These are phyloP conservation scores for Aspergillus sp. DNA, from an alignment of 2,329 filamentous ascomycete genomes.

Conservation along the genomic window DNA sequence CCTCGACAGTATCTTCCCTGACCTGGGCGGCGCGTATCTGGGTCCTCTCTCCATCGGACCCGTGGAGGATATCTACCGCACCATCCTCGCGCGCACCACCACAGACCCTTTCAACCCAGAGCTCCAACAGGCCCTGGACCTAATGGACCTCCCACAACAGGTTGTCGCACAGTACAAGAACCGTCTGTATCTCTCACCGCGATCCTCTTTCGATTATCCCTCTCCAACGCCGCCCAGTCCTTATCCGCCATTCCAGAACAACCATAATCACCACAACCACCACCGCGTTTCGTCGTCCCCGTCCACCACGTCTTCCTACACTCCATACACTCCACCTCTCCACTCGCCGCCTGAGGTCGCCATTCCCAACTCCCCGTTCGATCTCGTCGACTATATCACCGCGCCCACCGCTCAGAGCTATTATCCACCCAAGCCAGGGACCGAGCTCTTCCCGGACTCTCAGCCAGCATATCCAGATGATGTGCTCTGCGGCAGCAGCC, in stretches of 20 bases:
- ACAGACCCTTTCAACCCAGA: constrained; percentile 50
- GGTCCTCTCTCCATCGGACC: constrained; percentile 70
- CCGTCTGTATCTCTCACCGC: constrained; percentile 56
- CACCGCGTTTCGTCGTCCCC: constrained; percentile 29
- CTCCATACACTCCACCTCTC: constrained; percentile 35
- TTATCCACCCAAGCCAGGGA: constrained; percentile 28
- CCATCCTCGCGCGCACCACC: constrained; percentile 61
- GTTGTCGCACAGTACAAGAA: constrained; percentile 60
- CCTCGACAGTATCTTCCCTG: constrained; percentile 84
- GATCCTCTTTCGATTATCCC: constrained; percentile 30
- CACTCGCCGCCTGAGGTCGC: constrained; percentile 33
- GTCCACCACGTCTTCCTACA: constrained; percentile 30
- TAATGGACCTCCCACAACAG: constrained; percentile 67
- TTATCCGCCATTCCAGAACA: constrained; percentile 13
- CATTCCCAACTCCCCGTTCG: constrained; percentile 31
- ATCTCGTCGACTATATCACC: constrained; percentile 26
- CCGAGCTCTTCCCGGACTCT: constrained; percentile 27
- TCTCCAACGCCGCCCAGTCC: constrained; percentile 29
- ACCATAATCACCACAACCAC: constrained; percentile 21
- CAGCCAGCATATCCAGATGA: constrained; percentile 32
- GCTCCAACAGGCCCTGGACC: constrained; percentile 52
- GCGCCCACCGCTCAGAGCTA: constrained; percentile 26
- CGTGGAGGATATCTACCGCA: constrained; percentile 75
- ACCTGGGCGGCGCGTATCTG: constrained; percentile 83
- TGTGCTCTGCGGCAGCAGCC: constrained; percentile 19